Conservation (phyloP, 306 rosid genomes). For the Prunus padus region DNA sequence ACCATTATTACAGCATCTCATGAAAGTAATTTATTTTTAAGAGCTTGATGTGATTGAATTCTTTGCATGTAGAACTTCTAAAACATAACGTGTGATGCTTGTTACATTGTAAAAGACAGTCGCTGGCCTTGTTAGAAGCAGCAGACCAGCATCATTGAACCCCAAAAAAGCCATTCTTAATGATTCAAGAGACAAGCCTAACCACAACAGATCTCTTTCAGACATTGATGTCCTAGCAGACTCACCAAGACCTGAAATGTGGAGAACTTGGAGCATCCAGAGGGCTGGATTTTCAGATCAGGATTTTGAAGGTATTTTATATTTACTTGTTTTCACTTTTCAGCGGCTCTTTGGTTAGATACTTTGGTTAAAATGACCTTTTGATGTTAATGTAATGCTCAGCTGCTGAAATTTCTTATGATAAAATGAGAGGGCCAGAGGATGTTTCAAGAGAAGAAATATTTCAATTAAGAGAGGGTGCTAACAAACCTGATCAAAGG, state of each 20-base stretch:
- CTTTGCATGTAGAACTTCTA: conserved; percentile 33
- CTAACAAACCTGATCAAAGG: conserved; percentile 23
- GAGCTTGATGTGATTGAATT: conserved; percentile 23
- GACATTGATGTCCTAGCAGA: conserved; percentile 33
- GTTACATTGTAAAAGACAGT: conserved; percentile 60
- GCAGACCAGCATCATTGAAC: conserved; percentile 37
- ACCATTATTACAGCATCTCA: background rate
- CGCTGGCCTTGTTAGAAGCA: conserved; percentile 37
- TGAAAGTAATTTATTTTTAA: background rate
- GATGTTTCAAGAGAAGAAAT: conserved; percentile 37
- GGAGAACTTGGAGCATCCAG: conserved; percentile 71
- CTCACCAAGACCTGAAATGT: conserved; percentile 45
- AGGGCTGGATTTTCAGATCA: conserved; percentile 48
- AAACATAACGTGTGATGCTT: conserved; percentile 42
- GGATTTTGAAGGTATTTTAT: conserved; percentile 64
- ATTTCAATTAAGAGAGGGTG: conserved; percentile 28
- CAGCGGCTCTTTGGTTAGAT: conserved; percentile 3
- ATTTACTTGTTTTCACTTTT: conserved; percentile 6
- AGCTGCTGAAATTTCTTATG: conserved; percentile 63
- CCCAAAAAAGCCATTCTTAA: conserved; percentile 22
- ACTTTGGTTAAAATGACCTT: conserved; percentile 24
- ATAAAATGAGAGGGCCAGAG: conserved; percentile 26
- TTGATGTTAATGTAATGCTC: conserved; percentile 24
- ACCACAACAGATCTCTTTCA: conserved; percentile 33
- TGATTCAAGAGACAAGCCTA: conserved; percentile 36